A percentile compares a stretch with the other conserved stretches of the same genome.
Conservation (phyloP, 2,329 filamentous ascomycete species). For the Diaporthe batatas region DNA sequence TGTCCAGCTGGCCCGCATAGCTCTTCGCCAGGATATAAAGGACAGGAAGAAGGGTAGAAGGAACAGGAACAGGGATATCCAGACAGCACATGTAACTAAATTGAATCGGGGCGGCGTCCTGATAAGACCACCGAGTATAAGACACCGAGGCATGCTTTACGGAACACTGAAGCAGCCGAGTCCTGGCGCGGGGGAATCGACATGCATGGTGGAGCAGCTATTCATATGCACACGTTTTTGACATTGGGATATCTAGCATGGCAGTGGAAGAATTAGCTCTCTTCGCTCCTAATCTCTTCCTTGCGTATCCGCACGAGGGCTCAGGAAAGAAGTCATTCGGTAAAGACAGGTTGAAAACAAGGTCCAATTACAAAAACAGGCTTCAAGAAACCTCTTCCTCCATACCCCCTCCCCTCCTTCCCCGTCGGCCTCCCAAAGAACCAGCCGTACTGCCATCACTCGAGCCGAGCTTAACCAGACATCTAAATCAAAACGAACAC, state of each 20-base stretch:
- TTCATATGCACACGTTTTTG: slow-evolving; percentile 12
- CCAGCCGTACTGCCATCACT: background rate
- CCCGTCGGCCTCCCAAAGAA: background rate
- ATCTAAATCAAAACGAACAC: background rate
- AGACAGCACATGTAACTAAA: background rate
- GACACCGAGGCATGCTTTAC: background rate
- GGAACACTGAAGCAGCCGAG: background rate
- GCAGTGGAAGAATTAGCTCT: slow-evolving; percentile 6
- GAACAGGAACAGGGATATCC: no score
- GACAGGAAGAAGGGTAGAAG: no score
- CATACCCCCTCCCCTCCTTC: background rate
- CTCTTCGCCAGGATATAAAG: background rate
- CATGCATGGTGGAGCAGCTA: background rate
- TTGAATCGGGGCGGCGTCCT: background rate
- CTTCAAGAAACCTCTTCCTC: background rate
- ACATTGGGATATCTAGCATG: slow-evolving; percentile 26
- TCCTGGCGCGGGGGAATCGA: background rate
- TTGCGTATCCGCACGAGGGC: background rate
- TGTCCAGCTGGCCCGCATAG: background rate
- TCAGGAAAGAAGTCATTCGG: background rate
- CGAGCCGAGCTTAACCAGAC: background rate
- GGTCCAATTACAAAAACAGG: background rate
- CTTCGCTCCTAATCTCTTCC: background rate
- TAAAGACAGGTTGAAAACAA: slow-evolving; percentile 18
- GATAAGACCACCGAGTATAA: background rate